Base-by-base conservation (phyloP, 2,329 filamentous ascomycete genomes). In the Hymenoscyphus scutula region DNA sequence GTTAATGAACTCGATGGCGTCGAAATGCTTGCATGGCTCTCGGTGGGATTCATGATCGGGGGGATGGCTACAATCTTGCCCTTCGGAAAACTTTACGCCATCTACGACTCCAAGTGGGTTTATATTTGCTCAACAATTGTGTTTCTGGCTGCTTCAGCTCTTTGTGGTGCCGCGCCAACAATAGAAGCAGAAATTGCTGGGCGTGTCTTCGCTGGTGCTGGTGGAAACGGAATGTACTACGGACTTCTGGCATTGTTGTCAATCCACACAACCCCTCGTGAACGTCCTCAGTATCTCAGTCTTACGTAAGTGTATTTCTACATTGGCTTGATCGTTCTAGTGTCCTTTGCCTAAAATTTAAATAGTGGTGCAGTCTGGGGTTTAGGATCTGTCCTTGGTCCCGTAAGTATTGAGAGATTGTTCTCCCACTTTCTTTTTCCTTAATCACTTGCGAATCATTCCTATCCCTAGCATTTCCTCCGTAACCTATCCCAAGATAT, bases 151-250 rank as follows among this genome's bases (percentile, higher is more conserved):
- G 74, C 74, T 3, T 74, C 72, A 7, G 70, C 73, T 1, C 53
- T 76, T 15, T 77, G 75, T 58, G 75, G 72, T 29, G 69, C 70
- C 4, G 74, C 75, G 17, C 74, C 75, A 5, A 72, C 58, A n/a
- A 75, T 76, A 72, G 68, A 77, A 60, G 78, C 78, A 27, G 66
- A 84, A 17, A 84, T 84, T 61, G 69, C 80, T 11, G 80, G 80
- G 2, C 74, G 80, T 5, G 78, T 74, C 17, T 71, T 81, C 38
- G 74, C 75, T 51, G 80, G 80, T 34, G 67, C 77, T n/a, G 79
- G 80, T 1, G 80, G 79, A 0, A 69, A 71, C 2, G 80, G 79
- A 6, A 76, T 80, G 68, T 81, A 80, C 56, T 74, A 74, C 1
- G 79, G 80, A 5, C 41, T 23, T 48, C 64, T 77, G 58, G 73